Base-by-base conservation (phyloP, 2,329 filamentous ascomycete species). In the Fusarium napiforme region DNA sequence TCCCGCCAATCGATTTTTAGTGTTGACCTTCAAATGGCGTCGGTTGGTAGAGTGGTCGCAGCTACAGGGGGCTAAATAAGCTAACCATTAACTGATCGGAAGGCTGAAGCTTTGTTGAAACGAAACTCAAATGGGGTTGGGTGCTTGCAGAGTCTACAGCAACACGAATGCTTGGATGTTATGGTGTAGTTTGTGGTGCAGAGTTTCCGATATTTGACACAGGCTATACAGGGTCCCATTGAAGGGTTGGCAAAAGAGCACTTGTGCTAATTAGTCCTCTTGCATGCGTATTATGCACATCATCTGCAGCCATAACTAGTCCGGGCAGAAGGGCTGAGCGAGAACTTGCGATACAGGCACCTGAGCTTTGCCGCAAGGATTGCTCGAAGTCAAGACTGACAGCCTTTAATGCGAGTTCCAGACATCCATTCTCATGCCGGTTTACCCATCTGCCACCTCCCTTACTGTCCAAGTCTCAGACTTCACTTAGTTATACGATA, bases 271-370 rank as follows among this genome's bases (percentile, higher is more conserved):
- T 49, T 45, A 55, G 49, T n/a, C 26, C 19, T 46, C 49, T 36
- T 64, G 58, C 49, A 68, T 61, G 53, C 60, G 50, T 28, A 28
- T 67, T 28, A 70, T 72, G 59, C 64, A 68, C 56, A 61, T 71
- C 62, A 70, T 70, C 47, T 69, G 64, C 56, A 63, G 57, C 49
- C 55, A 34, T 69, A 50, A 63, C 50, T 58, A 72, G 61, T 37
- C 37, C 23, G 45, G 56, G 18, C 26, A 28, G 37, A 40, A 42
- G n/a, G 46, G 46, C 34, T 60, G 28, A 40, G 16, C 28, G 23
- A 26, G 12, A 53, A 37, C 11, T 53, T 19, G 23, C 34, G 34
- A 39, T 26, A 12, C 10, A 37, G 23, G 47, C 47, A 16, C 11
- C 28, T 50, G 28, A 34, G 18, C 47, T 15, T 28, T 16, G 14